phyloP scores from a whole-genome alignment of 2,329 filamentous ascomycete genomes.

The Sarocladium brachiariae region DNA sequence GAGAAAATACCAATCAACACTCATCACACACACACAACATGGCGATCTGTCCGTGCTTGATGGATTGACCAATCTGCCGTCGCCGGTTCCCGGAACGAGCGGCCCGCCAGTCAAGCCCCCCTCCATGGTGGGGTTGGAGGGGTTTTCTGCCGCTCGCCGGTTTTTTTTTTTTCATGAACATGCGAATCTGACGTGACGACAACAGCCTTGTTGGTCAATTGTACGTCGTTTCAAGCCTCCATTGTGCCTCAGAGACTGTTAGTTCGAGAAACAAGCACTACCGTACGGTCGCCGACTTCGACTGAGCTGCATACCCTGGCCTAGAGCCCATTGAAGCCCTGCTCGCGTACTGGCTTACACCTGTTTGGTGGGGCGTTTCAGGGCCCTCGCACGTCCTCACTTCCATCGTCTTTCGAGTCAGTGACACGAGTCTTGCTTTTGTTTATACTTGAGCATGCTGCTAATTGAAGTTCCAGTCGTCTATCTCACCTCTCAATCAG shows the following conservation, averaged over 20 bases:
- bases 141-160: slow-evolving; percentile 2
- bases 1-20: too few species aligned
- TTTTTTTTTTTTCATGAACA: background rate
- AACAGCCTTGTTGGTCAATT: background rate
- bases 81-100: slow-evolving; percentile 7
- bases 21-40: too few species aligned
- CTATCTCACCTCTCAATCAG: slow-evolving; percentile 22
- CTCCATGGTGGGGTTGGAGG: slow-evolving; percentile 1
- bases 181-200: background rate
- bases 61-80: slow-evolving; percentile 1
- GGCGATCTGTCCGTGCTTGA: too few species aligned
- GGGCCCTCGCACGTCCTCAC: slow-evolving; percentile 4
- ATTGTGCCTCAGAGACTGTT: background rate
- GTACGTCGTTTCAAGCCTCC: background rate
- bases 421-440: background rate
- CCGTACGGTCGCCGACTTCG: background rate
- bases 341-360: slow-evolving; percentile 3
- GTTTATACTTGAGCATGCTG: background rate
- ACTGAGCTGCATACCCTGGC: background rate
- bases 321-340: background rate
- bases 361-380: slow-evolving; percentile 6
- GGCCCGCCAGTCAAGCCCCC: background rate
- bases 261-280: too few species aligned
- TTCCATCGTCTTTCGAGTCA: background rate
- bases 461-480: background rate